Evolutionary conservation across 2,329 filamentous ascomycete species (phyloP).

Genomic region (Fusarium devonianum): DNA sequence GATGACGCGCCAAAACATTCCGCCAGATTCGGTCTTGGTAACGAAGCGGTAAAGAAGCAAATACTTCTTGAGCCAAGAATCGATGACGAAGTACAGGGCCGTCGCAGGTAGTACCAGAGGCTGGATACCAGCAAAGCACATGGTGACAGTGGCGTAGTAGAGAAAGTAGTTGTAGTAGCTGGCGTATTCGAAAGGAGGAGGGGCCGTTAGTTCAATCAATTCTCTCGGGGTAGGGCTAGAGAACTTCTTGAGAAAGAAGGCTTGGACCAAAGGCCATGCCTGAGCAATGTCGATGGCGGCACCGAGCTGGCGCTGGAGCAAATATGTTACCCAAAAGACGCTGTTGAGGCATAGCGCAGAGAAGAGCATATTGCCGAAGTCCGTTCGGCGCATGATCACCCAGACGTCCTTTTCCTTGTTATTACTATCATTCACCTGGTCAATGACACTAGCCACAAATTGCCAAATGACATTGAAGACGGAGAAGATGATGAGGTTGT

Average conservation of each 20-base stretch:
- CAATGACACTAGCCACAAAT: conserved; percentile 72
- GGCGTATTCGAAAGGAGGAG: conserved; percentile 91
- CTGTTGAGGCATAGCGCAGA: conserved; percentile 81
- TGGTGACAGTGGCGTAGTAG: conserved; percentile 88
- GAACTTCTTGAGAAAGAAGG: conserved; percentile 85
- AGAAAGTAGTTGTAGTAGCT: conserved; percentile 98
- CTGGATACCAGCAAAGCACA: conserved; percentile 86
- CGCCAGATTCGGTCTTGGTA: conserved; percentile 95
- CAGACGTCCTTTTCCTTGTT: conserved; percentile 65
- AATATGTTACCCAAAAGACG: conserved; percentile 92
- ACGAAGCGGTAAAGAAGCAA: conserved; percentile 92
- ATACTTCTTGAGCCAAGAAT: conserved; percentile 94
- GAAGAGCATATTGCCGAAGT: conserved; percentile 71
- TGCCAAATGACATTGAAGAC: conserved; percentile 84
- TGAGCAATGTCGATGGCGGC: conserved; percentile 95
- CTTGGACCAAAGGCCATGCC: conserved; percentile 81
- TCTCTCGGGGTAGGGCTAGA: conserved; percentile 87
- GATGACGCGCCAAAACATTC: conserved; percentile 87
- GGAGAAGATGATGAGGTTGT: conserved; percentile 94
- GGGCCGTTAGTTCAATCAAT: conserved; percentile 90
- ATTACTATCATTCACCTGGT: conserved; percentile 61
- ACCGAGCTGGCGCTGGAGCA: conserved; percentile 90
- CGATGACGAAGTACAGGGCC: conserved; percentile 87
- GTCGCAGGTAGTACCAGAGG: conserved; percentile 86
- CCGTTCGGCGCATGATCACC: conserved; percentile 70